phyloP scores from a whole-genome alignment of 345 rosid species.

The Salix koriyanagi region DNA sequence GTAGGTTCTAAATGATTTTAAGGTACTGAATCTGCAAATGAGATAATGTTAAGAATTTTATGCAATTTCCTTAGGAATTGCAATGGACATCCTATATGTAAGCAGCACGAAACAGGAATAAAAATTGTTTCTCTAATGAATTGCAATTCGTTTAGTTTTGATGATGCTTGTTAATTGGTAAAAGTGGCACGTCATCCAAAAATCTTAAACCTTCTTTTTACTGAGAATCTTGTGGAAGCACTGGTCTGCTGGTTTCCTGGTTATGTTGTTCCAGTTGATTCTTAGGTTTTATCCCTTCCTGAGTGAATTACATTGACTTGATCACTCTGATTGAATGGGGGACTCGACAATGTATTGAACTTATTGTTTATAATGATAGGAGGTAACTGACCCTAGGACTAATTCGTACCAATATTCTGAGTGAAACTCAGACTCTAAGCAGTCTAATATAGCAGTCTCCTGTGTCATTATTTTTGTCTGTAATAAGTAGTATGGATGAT shows the following conservation, averaged over 20 bases:
- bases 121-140: neutral
- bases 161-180: neutral
- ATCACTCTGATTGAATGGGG: neutral
- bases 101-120: neutral
- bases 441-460: neutral
- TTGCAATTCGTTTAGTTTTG: neutral
- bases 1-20: neutral
- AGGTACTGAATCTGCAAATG: neutral
- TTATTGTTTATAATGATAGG: neutral
- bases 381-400: neutral
- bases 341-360: neutral
- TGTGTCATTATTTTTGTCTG: neutral
- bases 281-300: neutral
- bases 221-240: neutral
- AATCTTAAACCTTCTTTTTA: neutral
- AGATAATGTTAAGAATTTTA: neutral
- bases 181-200: neutral
- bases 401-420: neutral
- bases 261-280: neutral
- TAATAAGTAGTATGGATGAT: neutral
- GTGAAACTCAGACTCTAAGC: neutral
- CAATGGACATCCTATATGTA: neutral
- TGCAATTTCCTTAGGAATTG: neutral
- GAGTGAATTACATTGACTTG: neutral
- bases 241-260: neutral